Evolutionary conservation across 768 basidiomycete species (phyloP).

Genomic region (Lactifluus volemus): DNA sequence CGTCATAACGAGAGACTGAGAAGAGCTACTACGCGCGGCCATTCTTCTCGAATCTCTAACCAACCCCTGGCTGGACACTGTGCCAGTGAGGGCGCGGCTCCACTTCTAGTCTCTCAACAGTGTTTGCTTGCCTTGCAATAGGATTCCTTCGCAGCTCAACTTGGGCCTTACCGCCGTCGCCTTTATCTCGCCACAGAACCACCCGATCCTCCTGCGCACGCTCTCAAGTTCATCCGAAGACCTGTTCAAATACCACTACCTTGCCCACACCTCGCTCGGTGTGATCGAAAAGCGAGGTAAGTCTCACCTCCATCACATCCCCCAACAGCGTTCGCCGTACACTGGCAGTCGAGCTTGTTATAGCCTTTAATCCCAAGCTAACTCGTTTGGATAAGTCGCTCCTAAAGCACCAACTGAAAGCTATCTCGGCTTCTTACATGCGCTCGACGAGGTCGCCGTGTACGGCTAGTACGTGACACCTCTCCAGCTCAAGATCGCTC

Average conservation of each 20-base stretch:
- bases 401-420: constrained; percentile 55
- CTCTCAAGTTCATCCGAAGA: constrained; percentile 51
- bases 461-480: constrained; percentile 92
- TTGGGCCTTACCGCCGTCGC: constrained; percentile 75
- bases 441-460: constrained; percentile 89
- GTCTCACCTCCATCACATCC: constrained; percentile 21
- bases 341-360: too few relatives aligned
- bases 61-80: too few relatives aligned
- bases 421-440: constrained; percentile 78
- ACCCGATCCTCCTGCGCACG: constrained; percentile 69
- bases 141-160: constrained; percentile 47
- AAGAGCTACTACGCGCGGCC: too few relatives aligned
- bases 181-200: constrained; percentile 78
- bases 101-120: too few relatives aligned
- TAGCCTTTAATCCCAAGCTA: too few relatives aligned
- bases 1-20: too few relatives aligned
- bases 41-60: too few relatives aligned
- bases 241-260: constrained; percentile 80
- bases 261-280: constrained; percentile 85
- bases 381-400: constrained; percentile 24
- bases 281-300: constrained; percentile 87
- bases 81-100: too few relatives aligned
- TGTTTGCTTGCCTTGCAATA: neutral
- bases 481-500: constrained; percentile 76
- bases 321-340: too few relatives aligned